Evolutionary conservation across 768 basidiomycete species (phyloP), one percentile per base, ranked within the genome.

Genomic region (Leucocoprinus birnbaumii): DNA sequence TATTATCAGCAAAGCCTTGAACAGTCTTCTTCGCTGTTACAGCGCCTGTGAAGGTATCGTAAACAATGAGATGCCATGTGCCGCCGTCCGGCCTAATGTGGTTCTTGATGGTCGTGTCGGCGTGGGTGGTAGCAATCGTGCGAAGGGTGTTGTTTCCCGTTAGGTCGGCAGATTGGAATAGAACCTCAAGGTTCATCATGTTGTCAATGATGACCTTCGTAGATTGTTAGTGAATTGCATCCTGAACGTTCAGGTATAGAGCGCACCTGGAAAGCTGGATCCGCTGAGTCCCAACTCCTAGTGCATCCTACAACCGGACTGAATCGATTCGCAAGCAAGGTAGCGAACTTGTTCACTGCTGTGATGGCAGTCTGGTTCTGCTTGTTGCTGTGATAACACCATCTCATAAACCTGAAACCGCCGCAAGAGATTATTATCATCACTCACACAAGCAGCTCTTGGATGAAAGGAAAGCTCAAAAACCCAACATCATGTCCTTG

Each of bases 111-210:
- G 86, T 88, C 48, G 80, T 85, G 59, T 86, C 73, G 1, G 86
- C 85, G 60, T 89, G 87, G 7, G 72, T 73, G 26, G 76, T 79
- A 4, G 86, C 87, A 24, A 88, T 87, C 18, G 80, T 67, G 19
- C 75, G 71, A 14, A 87, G 68, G 0, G 82, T 86, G 5, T 73
- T 61, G 59, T 88, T 87, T 1, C 80, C 78, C 0, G 84, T 87
- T 21, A 87, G 67, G n/a, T 68, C 68, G 40, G 74, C 80, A 5
- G 82, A 80, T 4, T 74, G 74, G 63, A 83, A 83, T n/a, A 87
- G 66, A 14, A 86, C 72, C 66, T 88, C 85, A 18, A 89, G 77
- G 61, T 85, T 89, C 84, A 89, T 87, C 86, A 89, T 86, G 64
- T 86, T 87, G 70, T 89, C 86, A 44, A 88, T 87, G 65, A 89